Evolutionary conservation across 495 filamentous ascomycete species (phyloP), one percentile per base, ranked within the genome.

Genomic region (Xylaria longipes): DNA sequence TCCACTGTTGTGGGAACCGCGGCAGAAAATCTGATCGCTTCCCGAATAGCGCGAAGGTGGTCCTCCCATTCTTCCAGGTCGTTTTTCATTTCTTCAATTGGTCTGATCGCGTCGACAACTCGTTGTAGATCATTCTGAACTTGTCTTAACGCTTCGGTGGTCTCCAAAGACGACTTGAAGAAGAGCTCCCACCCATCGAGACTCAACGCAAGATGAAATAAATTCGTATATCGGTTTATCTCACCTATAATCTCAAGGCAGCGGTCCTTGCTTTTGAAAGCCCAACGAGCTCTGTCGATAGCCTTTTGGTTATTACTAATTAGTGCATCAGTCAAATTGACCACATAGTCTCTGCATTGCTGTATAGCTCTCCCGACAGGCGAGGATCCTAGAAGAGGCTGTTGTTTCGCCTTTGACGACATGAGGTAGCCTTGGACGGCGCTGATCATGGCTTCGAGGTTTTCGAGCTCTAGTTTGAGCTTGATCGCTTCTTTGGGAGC

Each of bases 371-470:
- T 45, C 15, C 43, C 43, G 15, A 45, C 15, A 5, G 43, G 43
- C 4, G 43, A 45, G 15, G 43, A 45, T 5, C 43, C 43, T 6
- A 45, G 15, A 15, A 45, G 43, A 20, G 43, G 43, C 43, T 45
- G n/a, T n/a, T 48, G 46, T 48, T 48, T 48, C 46, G 46, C 46
- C 46, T 50, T 50, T 25, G 46, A 50, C n/a, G 46, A 50, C 20
- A 22, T n/a, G 46, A 50, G 46, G 9, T 50, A 50, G n/a, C n/a
- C 46, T 50, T 50, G n/a, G n/a, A 50, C n/a, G 11, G n/a, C 46
- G 46, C 46, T 25, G 46, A 50, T 50, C n/a, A 25, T 50, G 6
- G 46, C 46, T 25, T 50, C 46, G n/a, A 50, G 46, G 25, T 22
- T 50, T 25, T 50, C 46, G 1, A 50, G 46, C n/a, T 50, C 20